Evolutionary conservation across 495 filamentous ascomycete genomes (phyloP).

Genomic region (Aspergillus cristatus): DNA sequence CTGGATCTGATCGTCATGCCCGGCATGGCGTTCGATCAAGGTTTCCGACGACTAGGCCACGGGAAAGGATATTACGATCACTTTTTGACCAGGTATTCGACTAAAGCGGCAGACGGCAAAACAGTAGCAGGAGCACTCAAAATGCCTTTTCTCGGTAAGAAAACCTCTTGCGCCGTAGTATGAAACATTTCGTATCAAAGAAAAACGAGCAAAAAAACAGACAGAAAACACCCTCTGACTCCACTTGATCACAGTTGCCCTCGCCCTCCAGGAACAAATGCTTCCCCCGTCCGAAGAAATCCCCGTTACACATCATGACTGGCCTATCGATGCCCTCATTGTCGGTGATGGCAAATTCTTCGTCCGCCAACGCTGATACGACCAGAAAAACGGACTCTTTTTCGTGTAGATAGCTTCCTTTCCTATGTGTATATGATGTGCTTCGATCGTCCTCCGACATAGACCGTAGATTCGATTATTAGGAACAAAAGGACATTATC

Average conservation of each 20-base stretch:
- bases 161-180: slow-evolving; percentile 5
- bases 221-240: slow-evolving; percentile 13
- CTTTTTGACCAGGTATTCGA: slow-evolving; percentile 67
- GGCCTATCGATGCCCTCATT: slow-evolving; percentile 56
- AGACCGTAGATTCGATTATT: slow-evolving; percentile 13
- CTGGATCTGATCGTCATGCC: slow-evolving; percentile 88
- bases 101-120: slow-evolving; percentile 30
- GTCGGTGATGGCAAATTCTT: slow-evolving; percentile 46
- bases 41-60: slow-evolving; percentile 74
- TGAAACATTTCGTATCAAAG: slow-evolving; percentile 1
- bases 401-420: slow-evolving; percentile 11
- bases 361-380: slow-evolving; percentile 20
- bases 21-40: slow-evolving; percentile 81
- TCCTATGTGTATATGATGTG: slow-evolving; percentile 13
- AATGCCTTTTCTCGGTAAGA: slow-evolving; percentile 60
- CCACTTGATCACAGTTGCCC: slow-evolving; percentile 54
- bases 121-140: slow-evolving; percentile 25
- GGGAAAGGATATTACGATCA: slow-evolving; percentile 96
- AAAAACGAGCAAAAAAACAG: no score
- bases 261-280: slow-evolving; percentile 83
- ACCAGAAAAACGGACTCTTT: slow-evolving; percentile 10
- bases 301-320: slow-evolving; percentile 58
- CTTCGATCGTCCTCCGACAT: slow-evolving; percentile 7
- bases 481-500: slow-evolving; percentile 13
- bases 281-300: slow-evolving; percentile 51